Conservation (phyloP, 345 rosid genomes). For the Pseudoturritis turrita region DNA sequence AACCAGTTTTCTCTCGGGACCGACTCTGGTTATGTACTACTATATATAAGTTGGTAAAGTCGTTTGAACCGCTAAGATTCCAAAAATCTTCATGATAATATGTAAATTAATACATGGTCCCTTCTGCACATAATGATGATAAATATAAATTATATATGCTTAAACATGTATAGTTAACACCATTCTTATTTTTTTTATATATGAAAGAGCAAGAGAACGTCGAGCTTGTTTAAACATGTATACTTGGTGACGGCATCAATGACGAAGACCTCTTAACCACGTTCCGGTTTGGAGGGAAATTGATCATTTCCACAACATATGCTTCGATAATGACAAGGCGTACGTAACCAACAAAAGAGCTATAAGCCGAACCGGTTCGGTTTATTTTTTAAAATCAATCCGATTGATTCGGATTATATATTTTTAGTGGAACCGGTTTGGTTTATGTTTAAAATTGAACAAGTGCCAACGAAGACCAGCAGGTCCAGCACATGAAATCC, state of each 20-base stretch:
- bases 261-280: neutral
- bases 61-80: neutral
- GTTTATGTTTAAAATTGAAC: slow-evolving; percentile 16
- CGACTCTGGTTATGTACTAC: too few relatives aligned
- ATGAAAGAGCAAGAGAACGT: too few relatives aligned
- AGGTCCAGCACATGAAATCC: slow-evolving; percentile 13
- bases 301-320: neutral
- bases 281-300: neutral
- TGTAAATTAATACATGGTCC: neutral
- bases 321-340: neutral
- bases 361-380: neutral
- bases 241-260: neutral
- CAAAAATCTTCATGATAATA: neutral
- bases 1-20: too few relatives aligned
- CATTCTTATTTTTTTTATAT: too few relatives aligned
- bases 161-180: neutral
- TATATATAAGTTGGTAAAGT: neutral
- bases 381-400: neutral
- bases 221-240: neutral
- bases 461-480: slow-evolving; percentile 40
- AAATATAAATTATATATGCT: neutral
- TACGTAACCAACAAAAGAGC: neutral
- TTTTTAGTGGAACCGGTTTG: slow-evolving; percentile 13
- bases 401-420: neutral
- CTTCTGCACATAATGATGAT: neutral